phyloP scores from a whole-genome alignment of 306 rosid species.

The Amphicarpaea edgeworthii region DNA sequence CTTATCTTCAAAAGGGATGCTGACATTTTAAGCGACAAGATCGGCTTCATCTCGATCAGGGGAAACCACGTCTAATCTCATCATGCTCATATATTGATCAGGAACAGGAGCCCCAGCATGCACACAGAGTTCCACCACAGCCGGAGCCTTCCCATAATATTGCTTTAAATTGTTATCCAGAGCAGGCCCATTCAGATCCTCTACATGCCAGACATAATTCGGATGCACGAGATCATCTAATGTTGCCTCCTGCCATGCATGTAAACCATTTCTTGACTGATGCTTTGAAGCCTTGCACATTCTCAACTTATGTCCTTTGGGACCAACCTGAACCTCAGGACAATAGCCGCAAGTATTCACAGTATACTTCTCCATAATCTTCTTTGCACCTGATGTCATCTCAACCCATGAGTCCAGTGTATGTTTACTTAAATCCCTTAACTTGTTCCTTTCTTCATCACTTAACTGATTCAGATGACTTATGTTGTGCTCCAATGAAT shows the following conservation, averaged over 20 bases:
- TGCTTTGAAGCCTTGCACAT: slow-evolving; percentile 90
- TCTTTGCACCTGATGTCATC: slow-evolving; percentile 75
- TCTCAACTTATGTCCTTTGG: slow-evolving; percentile 90
- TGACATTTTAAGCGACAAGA: slow-evolving; percentile 65
- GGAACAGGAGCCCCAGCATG: slow-evolving; percentile 84
- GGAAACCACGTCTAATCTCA: slow-evolving; percentile 89
- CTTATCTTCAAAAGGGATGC: slow-evolving; percentile 25
- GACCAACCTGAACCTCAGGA: slow-evolving; percentile 87
- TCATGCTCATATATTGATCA: slow-evolving; percentile 71
- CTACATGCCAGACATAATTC: slow-evolving; percentile 88
- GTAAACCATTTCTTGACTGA: slow-evolving; percentile 86
- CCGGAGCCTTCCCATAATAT: slow-evolving; percentile 90
- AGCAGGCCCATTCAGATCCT: slow-evolving; percentile 61
- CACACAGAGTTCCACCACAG: slow-evolving; percentile 89
- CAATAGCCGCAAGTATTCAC: slow-evolving; percentile 87
- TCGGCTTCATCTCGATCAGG: slow-evolving; percentile 81
- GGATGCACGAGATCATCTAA: slow-evolving; percentile 73
- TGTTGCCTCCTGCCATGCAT: slow-evolving; percentile 92
- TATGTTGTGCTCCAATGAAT: slow-evolving; percentile 41
- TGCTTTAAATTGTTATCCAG: slow-evolving; percentile 80
- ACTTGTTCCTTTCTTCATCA: slow-evolving; percentile 41
- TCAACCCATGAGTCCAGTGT: slow-evolving; percentile 76
- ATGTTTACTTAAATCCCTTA: slow-evolving; percentile 54
- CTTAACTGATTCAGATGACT: slow-evolving; percentile 44
- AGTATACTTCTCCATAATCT: slow-evolving; percentile 73